phyloP scores from a whole-genome alignment of 192 early-diverging fungal genomes.

The Funneliformis geosporum region DNA sequence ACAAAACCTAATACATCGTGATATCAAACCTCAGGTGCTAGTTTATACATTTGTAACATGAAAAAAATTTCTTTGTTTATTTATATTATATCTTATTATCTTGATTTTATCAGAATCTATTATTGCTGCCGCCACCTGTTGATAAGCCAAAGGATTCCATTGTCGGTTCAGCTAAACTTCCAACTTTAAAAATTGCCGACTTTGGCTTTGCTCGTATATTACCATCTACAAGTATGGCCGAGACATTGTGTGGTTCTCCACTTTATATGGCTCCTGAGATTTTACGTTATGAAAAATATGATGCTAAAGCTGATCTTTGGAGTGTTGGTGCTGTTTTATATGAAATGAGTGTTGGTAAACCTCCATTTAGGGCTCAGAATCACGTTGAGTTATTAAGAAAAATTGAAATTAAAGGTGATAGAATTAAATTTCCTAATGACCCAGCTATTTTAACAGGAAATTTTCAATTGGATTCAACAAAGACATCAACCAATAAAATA shows the following conservation, averaged over 20 bases:
- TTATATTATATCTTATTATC: slow-evolving; percentile 14
- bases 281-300: slow-evolving; percentile 87
- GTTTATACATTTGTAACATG: background rate
- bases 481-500: slow-evolving; percentile 8
- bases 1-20: slow-evolving; percentile 90
- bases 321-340: slow-evolving; percentile 93
- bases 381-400: slow-evolving; percentile 89
- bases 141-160: slow-evolving; percentile 41
- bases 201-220: slow-evolving; percentile 97
- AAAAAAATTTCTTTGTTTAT: background rate
- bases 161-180: slow-evolving; percentile 59
- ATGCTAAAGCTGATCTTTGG: slow-evolving; percentile 96
- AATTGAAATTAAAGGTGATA: slow-evolving; percentile 85
- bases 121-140: slow-evolving; percentile 65
- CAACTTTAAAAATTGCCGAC: slow-evolving; percentile 91
- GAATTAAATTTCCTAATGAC: slow-evolving; percentile 87
- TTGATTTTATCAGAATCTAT: slow-evolving; percentile 63
- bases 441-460: slow-evolving; percentile 24
- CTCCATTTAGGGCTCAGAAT: slow-evolving; percentile 91
- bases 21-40: slow-evolving; percentile 93
- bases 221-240: slow-evolving; percentile 80
- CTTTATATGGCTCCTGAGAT: slow-evolving; percentile 95
- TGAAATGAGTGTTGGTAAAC: slow-evolving; percentile 89
- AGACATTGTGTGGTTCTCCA: slow-evolving; percentile 95
- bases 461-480: slow-evolving; percentile 30